Percentiles rank a stretch among this genome's conserved stretches.
phyloP scores from a whole-genome alignment of 805 yeast species.

The Wickerhamiella nectarea region DNA sequence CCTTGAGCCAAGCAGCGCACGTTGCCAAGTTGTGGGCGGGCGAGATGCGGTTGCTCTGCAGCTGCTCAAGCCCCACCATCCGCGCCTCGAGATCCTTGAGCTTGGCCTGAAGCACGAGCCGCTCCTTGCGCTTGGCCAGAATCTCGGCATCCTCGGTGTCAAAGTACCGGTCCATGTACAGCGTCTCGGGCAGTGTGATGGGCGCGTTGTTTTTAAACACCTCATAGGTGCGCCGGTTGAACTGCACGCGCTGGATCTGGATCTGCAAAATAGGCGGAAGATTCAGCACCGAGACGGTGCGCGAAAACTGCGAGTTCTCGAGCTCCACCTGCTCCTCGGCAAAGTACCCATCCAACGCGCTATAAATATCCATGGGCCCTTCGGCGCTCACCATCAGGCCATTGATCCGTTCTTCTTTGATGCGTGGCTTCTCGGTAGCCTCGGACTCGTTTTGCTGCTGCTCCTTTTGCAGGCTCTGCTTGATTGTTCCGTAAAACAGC shows the following conservation, averaged over 20 bases:
- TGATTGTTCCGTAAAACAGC: conserved; percentile 73
- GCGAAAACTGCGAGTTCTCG: conserved; percentile 56
- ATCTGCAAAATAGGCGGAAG: conserved; percentile 77
- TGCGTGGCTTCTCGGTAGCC: conserved; percentile 30
- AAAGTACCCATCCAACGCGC: conserved; percentile 76
- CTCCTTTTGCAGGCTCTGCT: conserved; percentile 66
- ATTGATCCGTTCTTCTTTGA: conserved; percentile 59
- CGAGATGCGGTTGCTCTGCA: conserved; percentile 31
- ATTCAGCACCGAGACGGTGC: conserved; percentile 55
- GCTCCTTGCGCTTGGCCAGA: conserved; percentile 40
- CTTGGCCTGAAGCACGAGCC: conserved; percentile 41
- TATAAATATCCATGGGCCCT: conserved; percentile 79
- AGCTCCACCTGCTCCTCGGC: conserved; percentile 53
- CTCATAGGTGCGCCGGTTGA: conserved; percentile 55
- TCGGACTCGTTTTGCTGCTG: too few relatives aligned
- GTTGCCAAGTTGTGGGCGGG: conserved; percentile 40
- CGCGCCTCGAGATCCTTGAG: conserved; percentile 10
- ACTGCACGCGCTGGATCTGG: conserved; percentile 88
- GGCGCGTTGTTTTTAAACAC: conserved; percentile 77
- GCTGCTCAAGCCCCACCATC: conserved; percentile 11
- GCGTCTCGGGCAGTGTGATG: conserved; percentile 58
- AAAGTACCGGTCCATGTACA: conserved; percentile 80
- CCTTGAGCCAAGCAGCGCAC: conserved; percentile 6
- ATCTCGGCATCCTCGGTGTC: conserved; percentile 44
- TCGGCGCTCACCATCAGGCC: conserved; percentile 76